A percentile compares a stretch with the other conserved stretches of the same genome.
Evolutionary conservation across 805 yeast species (phyloP).

Genomic region (Tetrapisispora phaffii): DNA sequence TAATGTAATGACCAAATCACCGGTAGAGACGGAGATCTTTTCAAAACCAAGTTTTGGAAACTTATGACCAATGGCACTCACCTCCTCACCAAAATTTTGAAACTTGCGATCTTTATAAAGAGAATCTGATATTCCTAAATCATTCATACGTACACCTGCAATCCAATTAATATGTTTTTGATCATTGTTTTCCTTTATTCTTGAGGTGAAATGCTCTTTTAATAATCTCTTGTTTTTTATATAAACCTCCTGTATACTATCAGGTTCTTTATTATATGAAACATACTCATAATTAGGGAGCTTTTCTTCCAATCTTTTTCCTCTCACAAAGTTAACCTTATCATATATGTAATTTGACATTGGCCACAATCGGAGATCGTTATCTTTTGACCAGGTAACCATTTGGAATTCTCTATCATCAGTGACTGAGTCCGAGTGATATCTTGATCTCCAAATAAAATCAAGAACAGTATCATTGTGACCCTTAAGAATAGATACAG

Average conservation of each 20-base stretch:
- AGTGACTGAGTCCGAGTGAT: constrained; percentile 33
- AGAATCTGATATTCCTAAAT: constrained; percentile 31
- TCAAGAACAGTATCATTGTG: constrained; percentile 81
- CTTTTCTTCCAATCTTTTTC: constrained; percentile 29
- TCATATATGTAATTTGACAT: constrained; percentile 40
- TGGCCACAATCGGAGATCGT: constrained; percentile 79
- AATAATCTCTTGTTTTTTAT: constrained; percentile 23
- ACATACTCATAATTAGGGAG: constrained; percentile 36
- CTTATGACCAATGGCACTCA: constrained; percentile 75
- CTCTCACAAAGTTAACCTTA: constrained; percentile 35
- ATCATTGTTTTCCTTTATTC: constrained; percentile 30
- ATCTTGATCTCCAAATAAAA: constrained; percentile 74
- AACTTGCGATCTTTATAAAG: constrained; percentile 32
- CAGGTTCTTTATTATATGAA: constrained; percentile 47
- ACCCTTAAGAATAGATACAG: constrained; percentile 59
- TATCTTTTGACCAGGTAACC: constrained; percentile 90
- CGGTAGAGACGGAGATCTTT: constrained; percentile 78
- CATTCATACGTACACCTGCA: constrained; percentile 70
- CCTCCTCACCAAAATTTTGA: constrained; percentile 82
- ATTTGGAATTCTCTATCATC: constrained; percentile 80
- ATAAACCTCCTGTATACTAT: constrained; percentile 15
- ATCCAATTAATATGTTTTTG: constrained; percentile 80
- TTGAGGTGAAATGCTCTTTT: constrained; percentile 33
- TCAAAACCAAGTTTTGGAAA: constrained; percentile 84
- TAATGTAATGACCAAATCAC: constrained; percentile 64